Evolutionary conservation across 1,284 basidiomycete genomes (phyloP), one percentile per base, ranked within the genome.

Genomic region (Polyporus tsugae): DNA sequence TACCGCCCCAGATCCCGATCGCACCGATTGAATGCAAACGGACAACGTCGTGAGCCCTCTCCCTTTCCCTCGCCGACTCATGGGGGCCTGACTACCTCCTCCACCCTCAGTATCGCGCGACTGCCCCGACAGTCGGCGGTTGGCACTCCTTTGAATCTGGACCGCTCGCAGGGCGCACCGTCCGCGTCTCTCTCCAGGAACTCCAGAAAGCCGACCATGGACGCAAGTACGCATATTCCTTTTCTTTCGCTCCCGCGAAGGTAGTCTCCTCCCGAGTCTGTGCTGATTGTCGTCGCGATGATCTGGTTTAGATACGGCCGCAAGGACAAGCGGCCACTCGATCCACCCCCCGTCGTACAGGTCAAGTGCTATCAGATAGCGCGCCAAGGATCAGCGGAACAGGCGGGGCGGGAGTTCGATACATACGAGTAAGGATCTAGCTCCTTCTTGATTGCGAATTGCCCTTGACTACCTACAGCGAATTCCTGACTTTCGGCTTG

Each of bases 401-500:
- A 80, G 66, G 74, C 69, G 25, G 82, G 82, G 63, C 65, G 74
- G 22, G 83, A 84, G 72, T 71, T 83, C 38, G 73, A 76, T 11
- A 75, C 78, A 58, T 83, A 82, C 55, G 81, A 84, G 85, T 85
- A 70, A 63, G 65, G 9, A 15, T 46, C 35, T 1, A 83, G 38
- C 53, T 36, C 19, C 6, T 10, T n/a, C 19, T 49, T 19, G 11
- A 38, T 35, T 46, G 9, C 52, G 58, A 19, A 4, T n/a, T 19
- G n/a, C 17, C 61, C 2, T 49, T 39, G 42, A 41, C 35, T n/a
- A 49, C 35, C 25, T 13, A 49, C 38, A 67, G 66, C 19, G 58
- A 67, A 35, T 39, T 22, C 17, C 10, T 38, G 63, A 80, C 80
- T 6, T 81, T 87, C 38, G 88, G 88, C 13, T 80, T 90, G n/a